Percentiles rank a stretch among this genome's conserved stretches.
Evolutionary conservation across 169 alveolate species (phyloP).

Genomic region (Nephromyces sp.): DNA sequence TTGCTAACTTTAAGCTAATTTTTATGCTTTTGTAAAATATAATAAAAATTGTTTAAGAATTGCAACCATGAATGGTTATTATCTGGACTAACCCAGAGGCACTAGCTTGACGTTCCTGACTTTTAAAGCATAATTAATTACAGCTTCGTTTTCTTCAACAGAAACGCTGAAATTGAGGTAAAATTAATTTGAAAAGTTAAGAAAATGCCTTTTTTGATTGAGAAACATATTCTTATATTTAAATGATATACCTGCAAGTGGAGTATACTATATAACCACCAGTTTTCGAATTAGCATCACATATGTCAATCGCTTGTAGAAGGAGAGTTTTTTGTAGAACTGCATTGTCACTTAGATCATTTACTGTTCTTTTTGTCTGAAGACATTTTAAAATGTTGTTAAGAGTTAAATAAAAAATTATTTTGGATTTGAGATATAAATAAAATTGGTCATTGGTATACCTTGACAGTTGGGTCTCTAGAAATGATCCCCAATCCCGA

Average conservation of each 20-base stretch:
- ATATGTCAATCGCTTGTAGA: conserved; percentile 83
- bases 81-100: conserved; percentile 50
- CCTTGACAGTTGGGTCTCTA: conserved; percentile 80
- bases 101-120: conserved; percentile 70
- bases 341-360: conserved; percentile 82
- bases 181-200: not conserved
- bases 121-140: conserved; percentile 83
- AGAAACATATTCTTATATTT: not conserved
- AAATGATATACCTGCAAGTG: conserved; percentile 17
- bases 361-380: conserved; percentile 59
- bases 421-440: no score
- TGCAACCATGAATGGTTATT: not conserved
- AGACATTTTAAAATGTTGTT: no score
- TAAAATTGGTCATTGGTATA: no score
- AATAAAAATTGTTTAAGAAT: not conserved
- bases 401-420: no score
- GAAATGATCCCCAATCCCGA: conserved; percentile 84
- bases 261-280: conserved; percentile 91
- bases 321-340: conserved; percentile 86
- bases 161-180: conserved; percentile 47
- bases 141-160: conserved; percentile 94
- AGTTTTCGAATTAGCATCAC: conserved; percentile 74
- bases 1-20: no score
- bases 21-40: not conserved
- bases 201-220: not conserved